Base-by-base conservation (phyloP, 2,329 filamentous ascomycete genomes). In the Phyllosticta citrichinensis region DNA sequence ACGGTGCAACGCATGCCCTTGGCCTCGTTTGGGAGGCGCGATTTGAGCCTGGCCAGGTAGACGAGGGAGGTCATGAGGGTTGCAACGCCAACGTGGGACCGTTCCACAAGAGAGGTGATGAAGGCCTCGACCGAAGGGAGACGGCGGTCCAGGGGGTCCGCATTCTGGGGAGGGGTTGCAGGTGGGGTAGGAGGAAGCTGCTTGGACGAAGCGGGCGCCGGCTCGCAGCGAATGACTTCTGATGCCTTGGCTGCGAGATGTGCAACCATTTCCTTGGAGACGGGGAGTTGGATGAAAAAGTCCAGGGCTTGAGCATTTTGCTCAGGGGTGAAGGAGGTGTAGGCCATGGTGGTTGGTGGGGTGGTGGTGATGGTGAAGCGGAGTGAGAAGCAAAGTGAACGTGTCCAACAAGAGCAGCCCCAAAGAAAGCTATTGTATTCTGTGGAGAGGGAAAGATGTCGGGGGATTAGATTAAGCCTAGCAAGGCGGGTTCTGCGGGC, bases 11-110 rank as follows among this genome's bases (percentile, higher is more conserved):
- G 87, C 77, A 97, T 90, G 65, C 94, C 94, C 78, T 96, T 96
- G 68, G 94, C 93, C 72, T 96, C 91, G 62, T 93, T 89, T 66
- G 95, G 93, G 27, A 99, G 85, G 67, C 89, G 87, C 57, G 87
- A 83, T 77, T 87, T 89, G 70, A 99, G 83, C 63, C 92, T 85
- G 70, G 83, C 85, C 62, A 99, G 87, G 81, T 97, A 99, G 73
- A 97, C 91, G 51, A 99, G 83, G 8, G 92, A 92, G 40, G 91
- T 93, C 94, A 99, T 97, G 67, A 99, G 83, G 8, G 94, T 99
- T 12, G 94, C 90, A 58, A 97, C 92, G 80, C 97, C 93, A 30
- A 97, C 94, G 74, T 97, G 96, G 66, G 93, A 97, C 63, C 89
- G 88, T 70, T 90, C 85, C 64, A 97, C 92, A 30, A 99, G 83